phyloP scores from a whole-genome alignment of 2,329 filamentous ascomycete genomes.

The Colletotrichum sp. region DNA sequence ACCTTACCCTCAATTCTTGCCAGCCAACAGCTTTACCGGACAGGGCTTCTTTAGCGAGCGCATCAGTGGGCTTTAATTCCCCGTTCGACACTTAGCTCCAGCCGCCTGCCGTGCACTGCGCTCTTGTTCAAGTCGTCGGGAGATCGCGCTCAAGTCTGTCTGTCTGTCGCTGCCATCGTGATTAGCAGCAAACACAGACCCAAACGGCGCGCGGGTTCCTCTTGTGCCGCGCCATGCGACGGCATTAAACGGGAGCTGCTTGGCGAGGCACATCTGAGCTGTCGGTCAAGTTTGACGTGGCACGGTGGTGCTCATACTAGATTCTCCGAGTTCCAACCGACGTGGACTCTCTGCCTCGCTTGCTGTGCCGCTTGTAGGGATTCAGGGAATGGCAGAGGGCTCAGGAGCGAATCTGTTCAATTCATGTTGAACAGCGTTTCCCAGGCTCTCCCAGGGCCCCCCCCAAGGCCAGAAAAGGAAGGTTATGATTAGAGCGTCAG shows the following conservation, averaged over 20 bases:
- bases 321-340: not conserved
- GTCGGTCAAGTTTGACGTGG: not conserved
- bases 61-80: not conserved
- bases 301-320: not conserved
- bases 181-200: not conserved
- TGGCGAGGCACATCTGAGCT: not conserved
- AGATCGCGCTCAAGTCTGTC: not conserved
- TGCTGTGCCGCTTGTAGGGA: not conserved
- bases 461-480: not conserved
- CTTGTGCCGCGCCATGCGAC: not conserved
- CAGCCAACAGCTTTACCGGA: not conserved
- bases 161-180: not conserved
- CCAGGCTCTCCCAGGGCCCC: not conserved
- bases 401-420: not conserved
- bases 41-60: constrained; percentile 4
- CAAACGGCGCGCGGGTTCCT: not conserved
- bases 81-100: not conserved
- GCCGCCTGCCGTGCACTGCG: not conserved
- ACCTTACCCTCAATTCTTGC: not conserved
- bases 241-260: not conserved
- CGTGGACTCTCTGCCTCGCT: not conserved
- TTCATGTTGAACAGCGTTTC: not conserved
- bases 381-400: no score
- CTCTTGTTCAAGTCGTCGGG: not conserved
- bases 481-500: not conserved